Conservation (phyloP, 176 grass and related monocot species). For the Bonia amplexicaulis region DNA sequence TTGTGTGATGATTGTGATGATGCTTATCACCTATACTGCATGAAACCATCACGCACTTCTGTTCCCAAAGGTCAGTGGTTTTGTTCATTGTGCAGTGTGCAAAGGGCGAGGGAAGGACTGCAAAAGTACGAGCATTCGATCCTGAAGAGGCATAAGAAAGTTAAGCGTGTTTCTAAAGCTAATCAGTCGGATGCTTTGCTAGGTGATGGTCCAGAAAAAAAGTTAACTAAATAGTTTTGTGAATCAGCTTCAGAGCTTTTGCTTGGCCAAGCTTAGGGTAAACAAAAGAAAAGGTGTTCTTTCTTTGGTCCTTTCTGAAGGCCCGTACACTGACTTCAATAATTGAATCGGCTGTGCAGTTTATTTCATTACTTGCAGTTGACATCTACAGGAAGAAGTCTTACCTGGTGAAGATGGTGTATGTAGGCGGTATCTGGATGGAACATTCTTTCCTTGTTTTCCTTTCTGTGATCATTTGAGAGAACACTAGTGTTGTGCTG, state of each 20-base stretch:
- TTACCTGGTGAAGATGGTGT: constrained; percentile 25
- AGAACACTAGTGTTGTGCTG: neutral
- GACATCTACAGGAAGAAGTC: constrained; percentile 10
- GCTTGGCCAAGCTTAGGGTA: constrained; percentile 1
- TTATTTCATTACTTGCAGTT: neutral
- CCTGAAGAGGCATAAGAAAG: constrained; percentile 37
- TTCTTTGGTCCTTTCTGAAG: constrained; percentile 34
- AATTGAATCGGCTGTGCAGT: constrained; percentile 28
- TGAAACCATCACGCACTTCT: constrained; percentile 44
- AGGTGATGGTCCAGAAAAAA: neutral
- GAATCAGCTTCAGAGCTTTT: neutral
- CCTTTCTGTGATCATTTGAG: neutral
- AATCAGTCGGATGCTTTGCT: neutral
- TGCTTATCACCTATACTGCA: constrained; percentile 85
- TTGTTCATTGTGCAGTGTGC: constrained; percentile 53
- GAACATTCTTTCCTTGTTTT: constrained; percentile 9
- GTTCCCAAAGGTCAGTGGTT: constrained; percentile 79
- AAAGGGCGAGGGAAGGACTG: constrained; percentile 50
- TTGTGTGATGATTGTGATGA: constrained; percentile 89
- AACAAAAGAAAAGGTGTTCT: neutral
- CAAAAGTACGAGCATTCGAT: constrained; percentile 59
- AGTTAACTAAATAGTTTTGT: neutral
- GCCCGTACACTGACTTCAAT: constrained; percentile 29
- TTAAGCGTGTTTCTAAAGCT: neutral
- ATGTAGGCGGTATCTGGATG: neutral